Evolutionary conservation across 2,329 filamentous ascomycete genomes (phyloP).

Genomic region (Sporothrix curviconia): DNA sequence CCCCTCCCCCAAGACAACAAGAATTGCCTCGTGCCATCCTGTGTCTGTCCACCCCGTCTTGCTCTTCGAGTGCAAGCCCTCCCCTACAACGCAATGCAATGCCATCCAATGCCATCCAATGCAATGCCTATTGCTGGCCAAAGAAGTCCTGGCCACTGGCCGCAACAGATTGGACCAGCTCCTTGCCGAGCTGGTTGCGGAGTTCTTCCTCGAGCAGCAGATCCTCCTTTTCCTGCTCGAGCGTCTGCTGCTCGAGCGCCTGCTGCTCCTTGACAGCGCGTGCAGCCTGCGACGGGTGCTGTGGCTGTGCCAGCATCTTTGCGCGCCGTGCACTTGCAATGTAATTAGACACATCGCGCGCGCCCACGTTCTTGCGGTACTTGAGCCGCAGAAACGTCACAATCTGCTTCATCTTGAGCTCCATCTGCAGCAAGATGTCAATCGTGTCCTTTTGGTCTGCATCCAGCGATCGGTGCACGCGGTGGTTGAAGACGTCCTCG

Average conservation of each 20-base stretch:
- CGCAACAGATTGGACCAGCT: conserved; percentile 4
- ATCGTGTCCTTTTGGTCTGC: conserved; percentile 16
- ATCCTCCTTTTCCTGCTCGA: conserved; percentile 9
- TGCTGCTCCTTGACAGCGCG: not conserved
- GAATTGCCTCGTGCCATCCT: too few relatives aligned
- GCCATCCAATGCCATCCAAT: too few relatives aligned
- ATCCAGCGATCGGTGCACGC: conserved; percentile 15
- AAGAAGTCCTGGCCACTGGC: conserved; percentile 6
- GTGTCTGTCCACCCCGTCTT: not conserved
- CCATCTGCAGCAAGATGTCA: conserved; percentile 14
- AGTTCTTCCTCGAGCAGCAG: conserved; percentile 13
- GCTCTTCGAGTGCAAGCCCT: conserved; percentile 20
- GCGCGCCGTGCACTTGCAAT: conserved; percentile 12
- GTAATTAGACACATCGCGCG: conserved; percentile 16
- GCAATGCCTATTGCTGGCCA: not conserved
- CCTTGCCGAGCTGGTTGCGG: conserved; percentile 11
- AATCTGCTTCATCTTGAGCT: conserved; percentile 14
- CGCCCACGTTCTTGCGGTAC: conserved; percentile 14
- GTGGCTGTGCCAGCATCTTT: not conserved
- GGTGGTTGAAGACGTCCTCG: conserved; percentile 12
- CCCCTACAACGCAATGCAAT: too few relatives aligned
- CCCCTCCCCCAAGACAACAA: too few relatives aligned
- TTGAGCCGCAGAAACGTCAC: conserved; percentile 15
- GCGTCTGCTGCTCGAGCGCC: conserved; percentile 3
- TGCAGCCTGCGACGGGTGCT: not conserved